Conservation (phyloP, 345 rosid species). For the Hibiscus tridactylites region DNA sequence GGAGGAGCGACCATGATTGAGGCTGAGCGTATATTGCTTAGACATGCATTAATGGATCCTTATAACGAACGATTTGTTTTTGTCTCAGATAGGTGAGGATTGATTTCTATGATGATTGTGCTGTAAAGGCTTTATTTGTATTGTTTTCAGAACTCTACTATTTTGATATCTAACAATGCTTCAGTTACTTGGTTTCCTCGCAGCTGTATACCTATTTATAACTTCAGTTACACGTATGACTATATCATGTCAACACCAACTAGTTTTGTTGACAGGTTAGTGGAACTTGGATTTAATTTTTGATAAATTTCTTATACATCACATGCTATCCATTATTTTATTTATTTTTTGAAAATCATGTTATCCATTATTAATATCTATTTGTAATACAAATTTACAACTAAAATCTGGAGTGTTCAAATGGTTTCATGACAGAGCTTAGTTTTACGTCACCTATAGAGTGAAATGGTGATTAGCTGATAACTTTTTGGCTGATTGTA, state of each 20-base stretch:
- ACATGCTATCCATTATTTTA: background rate
- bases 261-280: constrained; percentile 97
- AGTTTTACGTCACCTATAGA: background rate
- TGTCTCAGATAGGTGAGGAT: constrained; percentile 80
- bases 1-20: constrained; percentile 90
- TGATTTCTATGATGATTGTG: background rate
- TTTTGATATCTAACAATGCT: constrained; percentile 23
- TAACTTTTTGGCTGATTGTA: background rate
- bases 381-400: background rate
- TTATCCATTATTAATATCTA: background rate
- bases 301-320: background rate
- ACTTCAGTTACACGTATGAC: constrained; percentile 83
- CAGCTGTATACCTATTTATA: constrained; percentile 97
- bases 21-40: constrained; percentile 89
- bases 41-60: constrained; percentile 79
- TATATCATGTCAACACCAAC: constrained; percentile 84
- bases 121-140: background rate
- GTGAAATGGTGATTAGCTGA: background rate
- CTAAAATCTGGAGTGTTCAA: no score
- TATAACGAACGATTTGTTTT: constrained; percentile 76
- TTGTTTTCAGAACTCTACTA: no score
- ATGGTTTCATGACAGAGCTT: background rate
- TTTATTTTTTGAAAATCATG: no score
- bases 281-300: background rate
- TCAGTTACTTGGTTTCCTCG: constrained; percentile 35